Evolutionary conservation across 2,329 filamentous ascomycete genomes (phyloP), one percentile per base, ranked within the genome.

Genomic region (Aphanoascus verrucosus): DNA sequence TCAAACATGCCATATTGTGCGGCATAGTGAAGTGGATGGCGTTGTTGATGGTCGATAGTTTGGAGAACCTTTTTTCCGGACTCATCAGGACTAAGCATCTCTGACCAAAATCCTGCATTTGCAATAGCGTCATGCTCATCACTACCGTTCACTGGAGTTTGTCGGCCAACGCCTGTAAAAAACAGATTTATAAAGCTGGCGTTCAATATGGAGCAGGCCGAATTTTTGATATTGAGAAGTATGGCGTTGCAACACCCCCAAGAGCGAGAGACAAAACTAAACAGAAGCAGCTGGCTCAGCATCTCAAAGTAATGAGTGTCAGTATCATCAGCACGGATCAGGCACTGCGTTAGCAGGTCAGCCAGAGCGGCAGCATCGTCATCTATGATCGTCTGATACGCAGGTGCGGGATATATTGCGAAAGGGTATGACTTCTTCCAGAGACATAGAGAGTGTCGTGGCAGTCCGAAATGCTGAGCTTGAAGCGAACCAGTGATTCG

Each of bases 11-110:
- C 57, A 46, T 58, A 56, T 32, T 35, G n/a, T 4, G 56, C 59
- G 14, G 49, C 53, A 48, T 61, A 61, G 34, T 62, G 60, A 28
- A 62, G 55, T 1, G 59, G 46, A 37, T 54, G 7, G 9, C 53
- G 52, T 0, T 59, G 56, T 49, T 52, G 37, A 14, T 31, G 28
- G 46, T 62, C 60, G 17, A 43, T 11, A 6, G n/a, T 15, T 35
- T 11, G 38, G 17, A 51, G 17, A 47, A 15, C 20, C 2, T 9
- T 32, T 19, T 40, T 17, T n/a, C 32, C n/a, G 11, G 42, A 17
- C 5, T 45, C 43, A 35, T 54, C 12, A 0, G 28, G 2, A 15
- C 54, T 32, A 44, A 54, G 12, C 12, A 58, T 23, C 1, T n/a
- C 2, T 11, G 14, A 9, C 31, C 49, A 42, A 5, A 56, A 42